Base-by-base conservation (phyloP, 345 rosid species). In the Moricandia moricandioides region DNA sequence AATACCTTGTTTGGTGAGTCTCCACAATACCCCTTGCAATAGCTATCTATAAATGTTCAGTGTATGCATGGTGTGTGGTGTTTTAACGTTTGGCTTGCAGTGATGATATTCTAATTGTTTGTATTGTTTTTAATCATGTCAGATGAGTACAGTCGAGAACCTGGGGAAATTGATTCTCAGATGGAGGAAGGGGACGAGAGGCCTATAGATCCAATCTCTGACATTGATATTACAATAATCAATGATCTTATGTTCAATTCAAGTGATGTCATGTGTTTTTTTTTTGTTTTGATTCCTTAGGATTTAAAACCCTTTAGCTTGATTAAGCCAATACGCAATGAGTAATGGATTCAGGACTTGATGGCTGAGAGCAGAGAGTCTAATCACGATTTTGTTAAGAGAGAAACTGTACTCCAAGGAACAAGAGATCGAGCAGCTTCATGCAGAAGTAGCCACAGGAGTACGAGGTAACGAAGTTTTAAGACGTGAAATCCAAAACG, bases 121-220 rank as follows among this genome's bases (percentile, higher is more conserved):
- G 59, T 54, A 16, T 79, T 52, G 33, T 1, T 45, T 26, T 1
- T 47, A 8, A 9, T 10, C 14, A 27, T 66, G 78, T 71, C 85
- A 89, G 98, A 94, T 81, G 97, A 91, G 74, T 89, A 87, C 78
- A 87, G 90, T 69, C 82, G 90, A 74, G 97, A 94, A 56, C 89
- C 97, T 37, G 83, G 83, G 4, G 80, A 61, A 21, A 24, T 45
- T 67, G 70, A 56, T 82, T 56, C 64, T 27, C 8, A 9, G 21
- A 70, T 33, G 65, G 83, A 80, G 66, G 88, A 81, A 66, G 84
- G 84, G 12, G 93, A 86, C 35, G 75, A 79, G 10, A 82, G 67
- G 40, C 96, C 93, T 14, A 91, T 91, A 40, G 89, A 91, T 37
- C 93, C 97, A 4, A 84, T 90, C 29, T 86, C 97, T 56, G 96